Base-by-base conservation (phyloP, 208 protist genomes). In the Leptomonas pyrrhocoris region DNA sequence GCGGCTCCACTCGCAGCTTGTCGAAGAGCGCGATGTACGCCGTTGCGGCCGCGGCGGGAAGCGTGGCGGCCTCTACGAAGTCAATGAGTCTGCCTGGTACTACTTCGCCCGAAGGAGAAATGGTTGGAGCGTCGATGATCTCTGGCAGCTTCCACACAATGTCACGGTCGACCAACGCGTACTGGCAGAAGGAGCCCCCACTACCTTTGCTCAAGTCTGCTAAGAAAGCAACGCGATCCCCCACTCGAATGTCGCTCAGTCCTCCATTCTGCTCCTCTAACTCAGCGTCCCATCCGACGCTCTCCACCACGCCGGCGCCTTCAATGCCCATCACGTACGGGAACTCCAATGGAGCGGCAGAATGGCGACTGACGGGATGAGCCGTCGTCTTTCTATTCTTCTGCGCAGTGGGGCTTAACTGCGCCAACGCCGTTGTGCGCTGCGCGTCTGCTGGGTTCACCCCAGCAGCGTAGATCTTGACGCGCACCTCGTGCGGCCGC, bases 21-120 rank as follows among this genome's bases (percentile, higher is more conserved):
- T 96, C 80, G 63, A 92, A 91, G 1, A 96, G 73, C 8, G 83
- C 84, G 0, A 93, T 54, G 68, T 91, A 94, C 34, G 89, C 92
- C 21, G 89, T 81, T 27, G 71, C 79, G 4, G 77, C 85, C n/a
- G 89, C 80, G 8, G 58, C 68, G 5, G 92, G 89, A 18, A 96
- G 71, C 9, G 84, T 66, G 21, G 89, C 86, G 1, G 89, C 89
- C 46, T 92, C 88, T 13, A 82, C 64, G 68, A 94, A 95, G 63
- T 85, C 81, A 73, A 93, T 84, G 27, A 77, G 55, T 50, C 66
- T 48, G 23, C 66, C 62, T 23, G 48, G 67, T 2, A 64, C 54
- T 18, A 49, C 36, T n/a, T 21, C 63, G n/a, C 28, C 65, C 15
- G 63, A 23, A 11, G 63, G 18, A 12, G 34, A 58, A 15, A 56